Evolutionary conservation across 352 stramenopile species (phyloP).

Genomic region (Phytophthora chlamydospora): DNA sequence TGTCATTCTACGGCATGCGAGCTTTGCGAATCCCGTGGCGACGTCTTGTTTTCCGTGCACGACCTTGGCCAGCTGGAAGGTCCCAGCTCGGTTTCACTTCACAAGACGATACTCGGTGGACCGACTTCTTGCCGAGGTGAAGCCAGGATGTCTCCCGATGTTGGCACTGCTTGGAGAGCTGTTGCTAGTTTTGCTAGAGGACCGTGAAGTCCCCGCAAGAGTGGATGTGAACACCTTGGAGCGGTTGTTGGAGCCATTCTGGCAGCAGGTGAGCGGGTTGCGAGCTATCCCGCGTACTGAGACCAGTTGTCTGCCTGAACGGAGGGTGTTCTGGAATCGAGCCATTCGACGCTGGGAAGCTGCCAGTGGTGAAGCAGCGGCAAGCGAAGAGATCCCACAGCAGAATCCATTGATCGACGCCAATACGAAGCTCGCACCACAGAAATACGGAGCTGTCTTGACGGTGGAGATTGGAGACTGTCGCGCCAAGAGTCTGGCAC

Average conservation of each 20-base stretch:
- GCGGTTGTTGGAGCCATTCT: slow-evolving; percentile 50
- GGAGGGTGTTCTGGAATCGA: slow-evolving; percentile 71
- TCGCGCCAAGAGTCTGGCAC: slow-evolving; percentile 41
- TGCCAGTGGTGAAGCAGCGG: slow-evolving; percentile 13
- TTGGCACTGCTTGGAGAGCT: slow-evolving; percentile 61
- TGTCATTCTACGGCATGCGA: slow-evolving; percentile 45
- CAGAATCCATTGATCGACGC: background rate
- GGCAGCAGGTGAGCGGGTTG: slow-evolving; percentile 43
- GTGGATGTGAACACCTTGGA: slow-evolving; percentile 46
- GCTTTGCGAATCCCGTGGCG: slow-evolving; percentile 31
- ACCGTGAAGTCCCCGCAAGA: slow-evolving; percentile 17
- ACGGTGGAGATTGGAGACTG: slow-evolving; percentile 28
- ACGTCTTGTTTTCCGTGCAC: slow-evolving; percentile 7
- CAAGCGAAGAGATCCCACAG: background rate
- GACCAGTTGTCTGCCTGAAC: slow-evolving; percentile 34
- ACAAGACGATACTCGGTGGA: slow-evolving; percentile 57
- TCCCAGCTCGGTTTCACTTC: slow-evolving; percentile 46
- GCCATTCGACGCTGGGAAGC: slow-evolving; percentile 61
- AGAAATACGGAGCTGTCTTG: background rate
- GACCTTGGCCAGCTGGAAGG: slow-evolving; percentile 32
- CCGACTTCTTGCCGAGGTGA: slow-evolving; percentile 46
- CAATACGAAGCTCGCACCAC: background rate
- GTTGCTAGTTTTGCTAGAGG: slow-evolving; percentile 52
- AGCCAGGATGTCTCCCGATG: slow-evolving; percentile 36
- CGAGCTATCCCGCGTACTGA: slow-evolving; percentile 26